Evolutionary conservation across 805 yeast genomes (phyloP).

Genomic region (Metschnikowia arizonensis): DNA sequence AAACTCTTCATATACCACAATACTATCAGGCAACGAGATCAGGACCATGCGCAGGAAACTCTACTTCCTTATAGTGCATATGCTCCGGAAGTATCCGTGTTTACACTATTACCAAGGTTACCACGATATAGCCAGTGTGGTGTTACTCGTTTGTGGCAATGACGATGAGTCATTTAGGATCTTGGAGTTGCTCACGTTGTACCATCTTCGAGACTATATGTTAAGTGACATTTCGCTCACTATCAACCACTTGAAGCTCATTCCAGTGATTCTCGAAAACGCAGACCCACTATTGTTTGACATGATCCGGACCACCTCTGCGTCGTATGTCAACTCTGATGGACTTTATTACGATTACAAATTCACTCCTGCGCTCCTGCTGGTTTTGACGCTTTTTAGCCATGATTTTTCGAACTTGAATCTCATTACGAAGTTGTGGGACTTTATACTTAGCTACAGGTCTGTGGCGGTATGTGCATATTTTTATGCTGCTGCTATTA

Average conservation of each 20-base stretch:
- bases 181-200: slow-evolving; percentile 53
- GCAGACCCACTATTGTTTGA: slow-evolving; percentile 46
- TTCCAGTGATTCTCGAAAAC: slow-evolving; percentile 55
- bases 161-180: slow-evolving; percentile 38
- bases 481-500: slow-evolving; percentile 55
- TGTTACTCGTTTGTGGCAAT: slow-evolving; percentile 49
- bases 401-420: slow-evolving; percentile 57
- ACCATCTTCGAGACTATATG: slow-evolving; percentile 82
- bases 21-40: slow-evolving; percentile 30
- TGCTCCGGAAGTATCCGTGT: slow-evolving; percentile 57
- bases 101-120: slow-evolving; percentile 87
- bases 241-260: slow-evolving; percentile 56
- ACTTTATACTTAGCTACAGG: slow-evolving; percentile 54
- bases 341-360: slow-evolving; percentile 33
- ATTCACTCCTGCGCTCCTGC: slow-evolving; percentile 60
- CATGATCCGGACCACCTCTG: slow-evolving; percentile 36
- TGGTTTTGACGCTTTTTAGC: slow-evolving; percentile 71
- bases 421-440: slow-evolving; percentile 62
- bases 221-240: slow-evolving; percentile 63
- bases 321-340: slow-evolving; percentile 22
- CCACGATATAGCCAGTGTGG: slow-evolving; percentile 77
- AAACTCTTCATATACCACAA: slow-evolving; percentile 29
- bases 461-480: slow-evolving; percentile 55
- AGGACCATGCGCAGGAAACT: slow-evolving; percentile 39
- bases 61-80: slow-evolving; percentile 42